These are phyloP conservation scores for Neophaeococcomyces aloes DNA, from an alignment of 2,329 filamentous ascomycete species.

Conservation along the genomic window DNA sequence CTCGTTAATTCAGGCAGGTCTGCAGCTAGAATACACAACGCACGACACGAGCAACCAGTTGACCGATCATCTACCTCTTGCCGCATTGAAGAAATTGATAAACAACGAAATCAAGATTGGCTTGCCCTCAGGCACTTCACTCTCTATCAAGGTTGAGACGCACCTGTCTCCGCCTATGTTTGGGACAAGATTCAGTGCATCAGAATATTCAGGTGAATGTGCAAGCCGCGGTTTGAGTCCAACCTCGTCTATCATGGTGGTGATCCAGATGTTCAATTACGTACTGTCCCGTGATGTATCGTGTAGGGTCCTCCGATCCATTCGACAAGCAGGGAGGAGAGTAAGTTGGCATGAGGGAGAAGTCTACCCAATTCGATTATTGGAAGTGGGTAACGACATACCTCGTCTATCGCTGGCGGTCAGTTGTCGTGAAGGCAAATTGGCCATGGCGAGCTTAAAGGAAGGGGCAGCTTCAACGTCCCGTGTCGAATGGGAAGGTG, in stretches of 20 bases:
- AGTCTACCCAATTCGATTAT: not conserved
- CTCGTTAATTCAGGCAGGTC: slow-evolving; percentile 12
- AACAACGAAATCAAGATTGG: slow-evolving; percentile 12
- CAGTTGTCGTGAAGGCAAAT: not conserved
- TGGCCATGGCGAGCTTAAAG: not conserved
- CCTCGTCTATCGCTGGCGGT: not conserved
- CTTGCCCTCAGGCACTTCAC: slow-evolving; percentile 9
- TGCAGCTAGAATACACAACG: slow-evolving; percentile 9
- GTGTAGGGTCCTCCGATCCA: not conserved
- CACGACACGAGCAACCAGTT: not conserved
- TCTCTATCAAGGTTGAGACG: slow-evolving; percentile 15
- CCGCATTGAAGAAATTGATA: slow-evolving; percentile 11
- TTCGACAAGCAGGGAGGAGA: not conserved
- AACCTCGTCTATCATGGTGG: not conserved
- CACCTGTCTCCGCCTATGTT: slow-evolving; percentile 16
- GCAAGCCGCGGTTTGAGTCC: not conserved
- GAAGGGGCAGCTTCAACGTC: not conserved
- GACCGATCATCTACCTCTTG: slow-evolving; percentile 8
- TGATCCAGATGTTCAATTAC: not conserved
- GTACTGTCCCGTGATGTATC: slow-evolving; percentile 2
- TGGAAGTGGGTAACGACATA: not conserved
- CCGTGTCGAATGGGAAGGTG: not conserved
- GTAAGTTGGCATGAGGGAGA: not conserved
- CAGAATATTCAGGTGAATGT: not conserved
- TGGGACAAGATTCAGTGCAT: slow-evolving; percentile 14